Percentiles rank a stretch among this genome's conserved stretches.
These are phyloP conservation scores for Lepidium sativum DNA, from an alignment of 345 rosid species.

Conservation along the genomic window DNA sequence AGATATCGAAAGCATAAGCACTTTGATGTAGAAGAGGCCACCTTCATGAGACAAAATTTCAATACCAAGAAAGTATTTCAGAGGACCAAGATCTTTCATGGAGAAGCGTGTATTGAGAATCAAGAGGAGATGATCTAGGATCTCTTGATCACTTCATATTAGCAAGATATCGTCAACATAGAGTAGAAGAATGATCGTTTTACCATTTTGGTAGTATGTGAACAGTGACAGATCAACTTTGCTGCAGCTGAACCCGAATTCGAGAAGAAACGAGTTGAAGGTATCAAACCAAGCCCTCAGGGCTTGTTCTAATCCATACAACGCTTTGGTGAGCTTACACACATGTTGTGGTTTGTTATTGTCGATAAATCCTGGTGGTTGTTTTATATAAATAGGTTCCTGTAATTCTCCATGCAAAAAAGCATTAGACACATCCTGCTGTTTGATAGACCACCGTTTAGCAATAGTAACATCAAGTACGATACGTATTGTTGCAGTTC, in stretches of 20 bases:
- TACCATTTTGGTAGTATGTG: no score
- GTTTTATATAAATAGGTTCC: neutral
- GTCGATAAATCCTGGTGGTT: neutral
- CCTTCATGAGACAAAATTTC: neutral
- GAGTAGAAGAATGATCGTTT: no score
- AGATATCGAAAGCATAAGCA: neutral
- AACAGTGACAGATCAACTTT: no score
- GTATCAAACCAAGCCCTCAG: no score
- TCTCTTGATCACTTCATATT: no score
- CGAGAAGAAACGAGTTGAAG: no score
- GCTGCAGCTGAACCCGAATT: no score
- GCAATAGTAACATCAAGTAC: neutral
- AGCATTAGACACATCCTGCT: neutral
- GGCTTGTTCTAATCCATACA: no score
- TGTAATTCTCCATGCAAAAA: neutral
- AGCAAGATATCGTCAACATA: no score
- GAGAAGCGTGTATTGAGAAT: neutral
- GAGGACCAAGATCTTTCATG: no score
- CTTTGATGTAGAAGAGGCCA: neutral
- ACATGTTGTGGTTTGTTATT: neutral
- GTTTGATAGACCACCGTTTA: neutral
- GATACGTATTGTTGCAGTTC: neutral
- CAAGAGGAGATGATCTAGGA: no score
- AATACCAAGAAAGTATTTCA: neutral
- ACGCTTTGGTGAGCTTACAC: no score